Base-by-base conservation (phyloP, 2,329 filamentous ascomycete species). In the Fusarium tricinctum region DNA sequence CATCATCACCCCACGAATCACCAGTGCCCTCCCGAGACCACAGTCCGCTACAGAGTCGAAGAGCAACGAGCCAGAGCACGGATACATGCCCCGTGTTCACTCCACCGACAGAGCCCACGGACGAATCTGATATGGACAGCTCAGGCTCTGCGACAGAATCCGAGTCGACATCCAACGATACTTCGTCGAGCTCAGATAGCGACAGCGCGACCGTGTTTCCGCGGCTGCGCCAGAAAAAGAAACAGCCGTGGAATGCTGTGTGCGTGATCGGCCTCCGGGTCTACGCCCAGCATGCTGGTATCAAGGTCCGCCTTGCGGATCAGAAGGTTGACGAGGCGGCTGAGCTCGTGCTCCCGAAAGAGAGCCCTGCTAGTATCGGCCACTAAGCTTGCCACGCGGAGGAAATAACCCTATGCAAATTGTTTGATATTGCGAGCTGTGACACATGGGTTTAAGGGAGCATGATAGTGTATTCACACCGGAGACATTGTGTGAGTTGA, bases 241-340 rank as follows among this genome's bases (percentile, higher is more conserved):
- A 74, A 8, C 62, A 73, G 12, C 77, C 77, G 2, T 82, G 80
- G 80, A 81, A 82, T 40, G 78, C 80, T n/a, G 79, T 81, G 23
- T 81, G 78, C 50, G 80, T 82, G 12, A 68, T 81, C 39, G 79
- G 79, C 10, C 71, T 82, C 14, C 70, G 79, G 9, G 79, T 81
- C 12, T 82, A 81, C 55, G 74, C 80, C 10, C 73, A 74, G 51
- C 79, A 81, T 28, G 58, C 75, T 2, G 72, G 73, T 8, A 73
- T 81, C 33, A 75, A 75, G 30, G 77, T 82, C 28, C 70, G 70
- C 8, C 69, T 81, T 9, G 78, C 76, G 10, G 75, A 79, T 58
- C 74, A 76, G 26, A 75, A 75, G 43, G 71, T 63, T 39, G 71
- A 62, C 1, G 75, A 79, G 40, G 59, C 65, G 28, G 44, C 62